Conservation (phyloP, 805 yeast genomes). For the Yarrowia sp. region DNA sequence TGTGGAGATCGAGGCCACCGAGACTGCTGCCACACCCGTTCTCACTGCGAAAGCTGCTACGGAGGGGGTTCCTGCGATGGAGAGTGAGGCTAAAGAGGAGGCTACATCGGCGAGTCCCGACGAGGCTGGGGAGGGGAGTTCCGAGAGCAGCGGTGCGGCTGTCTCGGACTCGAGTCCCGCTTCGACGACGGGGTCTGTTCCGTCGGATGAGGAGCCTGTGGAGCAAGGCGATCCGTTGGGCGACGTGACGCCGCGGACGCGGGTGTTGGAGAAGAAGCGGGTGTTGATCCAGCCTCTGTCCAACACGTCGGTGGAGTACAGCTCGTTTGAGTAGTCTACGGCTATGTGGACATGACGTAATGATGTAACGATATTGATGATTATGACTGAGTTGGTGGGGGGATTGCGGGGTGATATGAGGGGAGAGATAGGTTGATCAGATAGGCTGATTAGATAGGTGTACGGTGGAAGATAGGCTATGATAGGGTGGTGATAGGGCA, state of each 20-base stretch:
- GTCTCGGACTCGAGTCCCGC: not conserved
- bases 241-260: slow-evolving; percentile 10
- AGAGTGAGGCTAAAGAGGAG: not conserved
- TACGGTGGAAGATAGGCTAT: too few relatives aligned
- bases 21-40: not conserved
- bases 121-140: not conserved
- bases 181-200: not conserved
- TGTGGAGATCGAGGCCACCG: not conserved
- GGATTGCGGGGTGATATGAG: not conserved
- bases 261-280: not conserved
- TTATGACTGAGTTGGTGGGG: not conserved
- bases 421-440: not conserved
- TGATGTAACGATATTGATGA: slow-evolving; percentile 14
- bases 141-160: not conserved
- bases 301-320: slow-evolving; percentile 22
- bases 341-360: not conserved
- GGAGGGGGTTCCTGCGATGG: not conserved
- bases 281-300: slow-evolving; percentile 19
- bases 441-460: not conserved
- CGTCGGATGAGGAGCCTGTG: slow-evolving; percentile 2
- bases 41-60: not conserved
- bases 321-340: slow-evolving; percentile 9
- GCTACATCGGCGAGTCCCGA: not conserved
- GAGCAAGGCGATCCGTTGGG: slow-evolving; percentile 2
- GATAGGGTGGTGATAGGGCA: too few relatives aligned